Conservation (phyloP, 306 rosid species). For the Begonia fuchsioides region DNA sequence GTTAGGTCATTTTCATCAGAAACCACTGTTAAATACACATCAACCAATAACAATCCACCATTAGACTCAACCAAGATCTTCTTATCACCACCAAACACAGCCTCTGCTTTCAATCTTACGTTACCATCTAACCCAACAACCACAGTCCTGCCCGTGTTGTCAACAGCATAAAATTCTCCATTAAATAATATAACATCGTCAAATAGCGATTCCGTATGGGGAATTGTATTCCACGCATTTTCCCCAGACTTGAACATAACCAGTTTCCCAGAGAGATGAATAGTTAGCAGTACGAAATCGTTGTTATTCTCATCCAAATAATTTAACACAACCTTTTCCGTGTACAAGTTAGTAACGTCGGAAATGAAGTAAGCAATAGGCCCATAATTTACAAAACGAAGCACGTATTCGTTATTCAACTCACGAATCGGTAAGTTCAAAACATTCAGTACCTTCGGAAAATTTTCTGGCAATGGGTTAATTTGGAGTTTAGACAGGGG, state of each 20-base stretch:
- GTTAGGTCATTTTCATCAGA: slow-evolving; percentile 3
- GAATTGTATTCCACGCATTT: slow-evolving; percentile 41
- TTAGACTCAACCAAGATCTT: slow-evolving; percentile 53
- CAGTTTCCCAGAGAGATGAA: slow-evolving; percentile 68
- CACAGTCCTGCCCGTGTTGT: slow-evolving; percentile 45
- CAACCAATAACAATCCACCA: slow-evolving; percentile 55
- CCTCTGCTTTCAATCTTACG: slow-evolving; percentile 26
- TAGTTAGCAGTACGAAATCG: slow-evolving; percentile 38
- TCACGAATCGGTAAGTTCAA: slow-evolving; percentile 17
- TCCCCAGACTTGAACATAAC: slow-evolving; percentile 42
- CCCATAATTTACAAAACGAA: slow-evolving; percentile 14
- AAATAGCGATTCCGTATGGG: slow-evolving; percentile 45
- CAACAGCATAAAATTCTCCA: slow-evolving; percentile 45
- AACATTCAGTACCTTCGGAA: slow-evolving; percentile 26
- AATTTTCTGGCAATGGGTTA: slow-evolving; percentile 12
- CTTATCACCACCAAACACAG: slow-evolving; percentile 87
- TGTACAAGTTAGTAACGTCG: slow-evolving; percentile 31
- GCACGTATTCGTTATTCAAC: slow-evolving; percentile 40
- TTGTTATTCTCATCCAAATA: slow-evolving; percentile 10
- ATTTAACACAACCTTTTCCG: slow-evolving; percentile 57
- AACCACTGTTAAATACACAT: slow-evolving; percentile 27
- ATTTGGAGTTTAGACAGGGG: slow-evolving; percentile 29
- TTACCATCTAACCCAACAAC: slow-evolving; percentile 19
- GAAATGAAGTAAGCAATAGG: slow-evolving; percentile 10
- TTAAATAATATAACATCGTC: slow-evolving; percentile 53